A percentile compares a stretch with the other conserved stretches of the same genome.
Evolutionary conservation across 192 early-diverging fungal genomes (phyloP).

Genomic region (Glomus cerebriforme): DNA sequence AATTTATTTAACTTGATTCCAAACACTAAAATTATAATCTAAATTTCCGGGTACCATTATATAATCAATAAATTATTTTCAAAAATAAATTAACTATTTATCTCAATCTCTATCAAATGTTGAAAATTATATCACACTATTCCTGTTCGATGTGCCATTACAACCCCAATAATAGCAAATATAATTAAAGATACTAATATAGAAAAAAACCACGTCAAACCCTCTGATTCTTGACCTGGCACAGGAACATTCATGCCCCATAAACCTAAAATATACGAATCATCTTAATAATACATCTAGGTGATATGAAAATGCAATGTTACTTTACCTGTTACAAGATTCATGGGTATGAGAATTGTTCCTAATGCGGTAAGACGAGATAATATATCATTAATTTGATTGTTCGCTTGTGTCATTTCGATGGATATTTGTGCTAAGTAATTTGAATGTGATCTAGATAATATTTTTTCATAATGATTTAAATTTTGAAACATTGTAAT

Average conservation of each 20-base stretch:
- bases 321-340: slow-evolving; percentile 52
- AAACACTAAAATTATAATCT: no score
- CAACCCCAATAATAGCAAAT: slow-evolving; percentile 14
- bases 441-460: slow-evolving; percentile 70
- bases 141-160: slow-evolving; percentile 28
- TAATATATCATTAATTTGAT: slow-evolving; percentile 56
- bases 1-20: no score
- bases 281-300: neutral
- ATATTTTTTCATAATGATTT: slow-evolving; percentile 73
- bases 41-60: no score
- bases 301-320: neutral
- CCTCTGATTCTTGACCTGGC: slow-evolving; percentile 54
- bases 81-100: no score
- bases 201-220: slow-evolving; percentile 59
- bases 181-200: slow-evolving; percentile 40
- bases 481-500: slow-evolving; percentile 80
- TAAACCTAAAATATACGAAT: slow-evolving; percentile 40
- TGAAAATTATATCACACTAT: slow-evolving; percentile 19
- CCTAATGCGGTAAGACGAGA: slow-evolving; percentile 55
- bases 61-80: no score
- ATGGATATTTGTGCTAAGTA: slow-evolving; percentile 77
- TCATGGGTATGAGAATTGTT: slow-evolving; percentile 60
- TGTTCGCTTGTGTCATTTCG: slow-evolving; percentile 64
- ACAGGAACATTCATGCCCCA: slow-evolving; percentile 71
- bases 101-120: no score